Evolutionary conservation across 805 yeast species (phyloP).

Genomic region (Wickerhamiella alocasiicola): DNA sequence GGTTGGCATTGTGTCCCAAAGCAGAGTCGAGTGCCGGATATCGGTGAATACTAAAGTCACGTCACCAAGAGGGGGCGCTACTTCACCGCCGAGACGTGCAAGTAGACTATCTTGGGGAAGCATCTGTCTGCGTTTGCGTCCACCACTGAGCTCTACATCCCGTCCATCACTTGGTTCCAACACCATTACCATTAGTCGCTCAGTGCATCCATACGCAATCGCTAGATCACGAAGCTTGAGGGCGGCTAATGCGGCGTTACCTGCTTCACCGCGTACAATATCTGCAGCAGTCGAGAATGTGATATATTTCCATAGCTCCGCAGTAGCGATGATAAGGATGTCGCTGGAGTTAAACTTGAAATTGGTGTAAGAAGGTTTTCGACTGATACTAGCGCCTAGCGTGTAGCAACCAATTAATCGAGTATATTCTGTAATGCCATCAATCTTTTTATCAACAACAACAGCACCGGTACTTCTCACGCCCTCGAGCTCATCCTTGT

Average conservation of each 20-base stretch:
- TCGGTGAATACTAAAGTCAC: constrained; percentile 95
- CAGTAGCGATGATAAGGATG: constrained; percentile 71
- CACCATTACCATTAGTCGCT: constrained; percentile 72
- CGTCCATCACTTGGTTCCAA: constrained; percentile 19
- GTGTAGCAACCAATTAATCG: constrained; percentile 88
- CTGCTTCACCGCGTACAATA: constrained; percentile 60
- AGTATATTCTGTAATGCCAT: constrained; percentile 70
- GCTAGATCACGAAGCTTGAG: constrained; percentile 90
- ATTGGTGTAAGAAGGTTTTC: constrained; percentile 69
- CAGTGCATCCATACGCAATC: constrained; percentile 76
- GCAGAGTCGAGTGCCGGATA: constrained; percentile 80
- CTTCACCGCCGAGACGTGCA: constrained; percentile 70
- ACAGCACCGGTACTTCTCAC: constrained; percentile 86
- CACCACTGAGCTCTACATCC: constrained; percentile 18
- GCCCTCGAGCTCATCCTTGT: constrained; percentile 58
- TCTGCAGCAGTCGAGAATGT: constrained; percentile 82
- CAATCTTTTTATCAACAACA: constrained; percentile 75
- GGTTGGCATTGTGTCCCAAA: constrained; percentile 87
- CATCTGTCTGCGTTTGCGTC: constrained; percentile 37
- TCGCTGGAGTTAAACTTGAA: constrained; percentile 58
- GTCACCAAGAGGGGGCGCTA: constrained; percentile 88
- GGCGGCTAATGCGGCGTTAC: constrained; percentile 83
- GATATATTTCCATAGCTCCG: constrained; percentile 73
- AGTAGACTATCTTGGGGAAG: constrained; percentile 62
- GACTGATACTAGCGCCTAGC: constrained; percentile 73